These are phyloP conservation scores for Fraxinus americana DNA, from an alignment of 257 asterid genomes.

Conservation along the genomic window DNA sequence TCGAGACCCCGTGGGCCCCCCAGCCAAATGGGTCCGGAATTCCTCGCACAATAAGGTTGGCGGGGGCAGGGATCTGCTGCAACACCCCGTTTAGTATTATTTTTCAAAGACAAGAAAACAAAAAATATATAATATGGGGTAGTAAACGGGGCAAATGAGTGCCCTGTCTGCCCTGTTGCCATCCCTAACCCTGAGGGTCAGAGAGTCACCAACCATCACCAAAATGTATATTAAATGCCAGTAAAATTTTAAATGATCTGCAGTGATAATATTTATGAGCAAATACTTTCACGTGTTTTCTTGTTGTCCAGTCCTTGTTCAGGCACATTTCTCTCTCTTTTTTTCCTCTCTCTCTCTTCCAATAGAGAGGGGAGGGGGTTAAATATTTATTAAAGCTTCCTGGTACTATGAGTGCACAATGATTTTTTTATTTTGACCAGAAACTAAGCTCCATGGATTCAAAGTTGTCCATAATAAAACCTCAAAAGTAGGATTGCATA, in stretches of 20 bases:
- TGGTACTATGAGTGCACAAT: not conserved
- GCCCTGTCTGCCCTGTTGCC: too few species aligned
- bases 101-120: too few species aligned
- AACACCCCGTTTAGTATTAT: too few species aligned
- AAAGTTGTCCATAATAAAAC: not conserved
- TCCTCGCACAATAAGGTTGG: too few species aligned
- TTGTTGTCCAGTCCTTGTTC: not conserved
- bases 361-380: not conserved
- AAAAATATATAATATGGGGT: too few species aligned
- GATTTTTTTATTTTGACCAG: not conserved
- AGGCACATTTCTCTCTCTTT: not conserved
- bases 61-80: too few species aligned
- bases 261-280: conserved; percentile 8
- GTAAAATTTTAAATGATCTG: not conserved
- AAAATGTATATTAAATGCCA: not conserved
- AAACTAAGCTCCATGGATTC: not conserved
- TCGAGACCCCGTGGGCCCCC: too few species aligned
- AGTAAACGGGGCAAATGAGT: too few species aligned
- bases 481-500: not conserved
- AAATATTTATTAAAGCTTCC: not conserved
- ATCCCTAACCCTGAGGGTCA: not conserved
- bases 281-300: not conserved
- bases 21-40: too few species aligned
- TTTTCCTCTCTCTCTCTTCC: too few species aligned
- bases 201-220: not conserved